Evolutionary conservation across 768 basidiomycete genomes (phyloP), one percentile per base, ranked within the genome.

Genomic region (Trametes cinnabarina): DNA sequence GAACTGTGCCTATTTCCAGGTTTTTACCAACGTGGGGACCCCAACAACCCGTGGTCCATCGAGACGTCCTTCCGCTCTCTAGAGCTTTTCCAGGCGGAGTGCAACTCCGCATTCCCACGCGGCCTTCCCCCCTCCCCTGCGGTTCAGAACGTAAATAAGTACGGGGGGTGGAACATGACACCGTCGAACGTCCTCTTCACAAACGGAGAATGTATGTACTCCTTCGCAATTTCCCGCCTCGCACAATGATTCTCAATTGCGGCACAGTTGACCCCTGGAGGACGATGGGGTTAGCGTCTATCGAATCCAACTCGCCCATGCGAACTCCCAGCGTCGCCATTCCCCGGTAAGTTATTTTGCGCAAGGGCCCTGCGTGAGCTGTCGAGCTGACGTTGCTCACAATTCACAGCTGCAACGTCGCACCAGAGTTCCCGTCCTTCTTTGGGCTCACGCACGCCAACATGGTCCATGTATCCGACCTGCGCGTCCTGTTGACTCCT

Each of bases 141-240:
- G 26, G 78, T 79, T 1, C 66, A 72, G 12, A 71, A 77, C 49
- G 69, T 81, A 30, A 79, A 80, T 54, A 80, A 79, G 54, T 80
- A 81, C 48, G 79, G 80, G 1, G 80, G 79, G 5, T 81, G 80
- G 80, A 64, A 77, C 50, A 81, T 81, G 80, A 75, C 69, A 3
- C 77, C 77, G 2, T 74, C 77, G 0, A 80, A 81, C 48, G 73
- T 79, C 8, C 63, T 81, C 54, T 81, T 77, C 62, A 73, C 77
- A 3, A 80, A 80, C 57, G 79, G 79, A 19, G 78, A 80, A 74
- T 80, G 79, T 76, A 43, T 26, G 76, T 68, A 17, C 12, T 28
- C n/a, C n/a, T n/a, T n/a, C n/a, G 30, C 30, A 32, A 32, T 32
- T n/a, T n/a, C n/a, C 30, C 30, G 12, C 12, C 30, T 35, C 17